Evolutionary conservation across 345 rosid genomes (phyloP).

Genomic region (Rubroshorea leprosula): DNA sequence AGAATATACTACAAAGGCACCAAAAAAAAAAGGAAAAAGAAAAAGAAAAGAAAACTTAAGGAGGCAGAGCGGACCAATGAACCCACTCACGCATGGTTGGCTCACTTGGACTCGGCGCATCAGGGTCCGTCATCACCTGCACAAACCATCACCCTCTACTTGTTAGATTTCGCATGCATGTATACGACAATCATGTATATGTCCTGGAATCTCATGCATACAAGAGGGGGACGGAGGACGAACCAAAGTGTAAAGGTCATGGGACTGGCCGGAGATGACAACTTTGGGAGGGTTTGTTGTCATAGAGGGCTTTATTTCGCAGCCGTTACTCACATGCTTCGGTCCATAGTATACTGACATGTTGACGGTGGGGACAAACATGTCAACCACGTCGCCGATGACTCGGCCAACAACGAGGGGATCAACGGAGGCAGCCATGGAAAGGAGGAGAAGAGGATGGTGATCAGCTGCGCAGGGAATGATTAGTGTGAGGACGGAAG

Average conservation of each 20-base stretch:
- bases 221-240: background rate
- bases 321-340: constrained; percentile 68
- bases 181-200: no score
- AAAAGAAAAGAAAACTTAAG: background rate
- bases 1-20: background rate
- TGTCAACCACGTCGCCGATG: constrained; percentile 73
- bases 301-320: constrained; percentile 73
- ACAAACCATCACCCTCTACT: background rate
- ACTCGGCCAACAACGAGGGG: constrained; percentile 74
- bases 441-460: constrained; percentile 11
- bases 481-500: no score
- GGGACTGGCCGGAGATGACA: constrained; percentile 48
- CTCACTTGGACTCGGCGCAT: constrained; percentile 87
- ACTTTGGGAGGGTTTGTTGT: constrained; percentile 46
- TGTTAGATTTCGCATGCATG: background rate
- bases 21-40: background rate
- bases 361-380: constrained; percentile 57
- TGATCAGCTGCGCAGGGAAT: no score
- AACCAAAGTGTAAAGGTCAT: constrained; percentile 65
- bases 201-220: background rate
- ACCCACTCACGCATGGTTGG: constrained; percentile 77
- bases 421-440: constrained; percentile 64
- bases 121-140: constrained; percentile 84
- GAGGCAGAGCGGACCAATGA: constrained; percentile 46
- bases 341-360: constrained; percentile 59